These are phyloP conservation scores for Phaeosphaeria sp. DNA, from an alignment of 2,329 filamentous ascomycete genomes.

Conservation along the genomic window DNA sequence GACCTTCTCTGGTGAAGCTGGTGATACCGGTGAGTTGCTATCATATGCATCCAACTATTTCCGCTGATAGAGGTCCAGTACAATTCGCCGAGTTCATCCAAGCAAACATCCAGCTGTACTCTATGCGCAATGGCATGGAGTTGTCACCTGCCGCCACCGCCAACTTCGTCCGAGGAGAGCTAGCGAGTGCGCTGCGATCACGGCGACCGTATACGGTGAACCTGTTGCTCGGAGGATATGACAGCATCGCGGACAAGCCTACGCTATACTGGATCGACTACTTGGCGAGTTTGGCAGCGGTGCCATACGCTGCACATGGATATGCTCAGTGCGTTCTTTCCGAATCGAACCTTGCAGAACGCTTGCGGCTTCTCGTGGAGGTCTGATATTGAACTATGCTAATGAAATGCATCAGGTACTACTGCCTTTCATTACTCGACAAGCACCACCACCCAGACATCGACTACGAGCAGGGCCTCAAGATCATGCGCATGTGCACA, in stretches of 20 bases:
- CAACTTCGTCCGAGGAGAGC: constrained; percentile 91
- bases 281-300: constrained; percentile 82
- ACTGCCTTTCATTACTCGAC: constrained; percentile 95
- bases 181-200: constrained; percentile 88
- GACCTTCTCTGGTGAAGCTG: constrained; percentile 94
- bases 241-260: constrained; percentile 89
- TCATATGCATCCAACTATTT: background rate
- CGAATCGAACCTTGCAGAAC: background rate
- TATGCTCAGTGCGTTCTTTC: constrained; percentile 81
- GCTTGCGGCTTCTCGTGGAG: background rate
- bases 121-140: constrained; percentile 95
- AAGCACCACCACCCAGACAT: constrained; percentile 99
- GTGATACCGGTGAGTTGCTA: constrained; percentile 75
- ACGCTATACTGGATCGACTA: constrained; percentile 98
- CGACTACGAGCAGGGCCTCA: constrained; percentile 83
- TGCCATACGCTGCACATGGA: constrained; percentile 96
- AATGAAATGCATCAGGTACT: constrained; percentile 69
- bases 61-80: constrained; percentile 60
- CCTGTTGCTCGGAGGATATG: constrained; percentile 90
- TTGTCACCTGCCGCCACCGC: constrained; percentile 88
- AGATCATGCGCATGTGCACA: constrained; percentile 91
- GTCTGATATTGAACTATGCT: background rate
- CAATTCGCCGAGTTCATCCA: constrained; percentile 99
- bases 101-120: constrained; percentile 97
- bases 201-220: constrained; percentile 97